Percentiles rank a stretch among this genome's conserved stretches.
phyloP scores from a whole-genome alignment of 192 early-diverging fungal species.

The Linnemannia elongata region DNA sequence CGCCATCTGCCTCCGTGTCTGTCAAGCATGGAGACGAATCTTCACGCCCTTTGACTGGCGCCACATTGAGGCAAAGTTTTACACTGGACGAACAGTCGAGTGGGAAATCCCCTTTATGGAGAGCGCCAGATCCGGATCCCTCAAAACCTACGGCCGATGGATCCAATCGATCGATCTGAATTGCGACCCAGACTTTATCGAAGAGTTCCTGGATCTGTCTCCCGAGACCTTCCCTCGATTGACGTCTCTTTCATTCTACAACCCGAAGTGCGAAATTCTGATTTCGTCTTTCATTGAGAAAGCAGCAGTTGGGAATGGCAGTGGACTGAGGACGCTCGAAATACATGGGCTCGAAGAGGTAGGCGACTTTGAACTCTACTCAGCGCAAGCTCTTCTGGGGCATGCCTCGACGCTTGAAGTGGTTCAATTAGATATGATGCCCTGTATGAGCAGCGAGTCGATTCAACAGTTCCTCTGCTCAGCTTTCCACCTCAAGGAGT shows the following conservation, averaged over 20 bases:
- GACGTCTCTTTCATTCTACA: neutral
- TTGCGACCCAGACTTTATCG: neutral
- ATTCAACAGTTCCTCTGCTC: neutral
- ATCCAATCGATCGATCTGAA: neutral
- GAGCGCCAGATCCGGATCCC: neutral
- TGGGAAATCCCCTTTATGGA: neutral
- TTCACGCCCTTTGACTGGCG: neutral
- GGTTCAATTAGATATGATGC: neutral
- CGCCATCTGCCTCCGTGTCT: neutral
- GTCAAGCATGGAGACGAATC: neutral
- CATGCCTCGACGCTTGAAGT: neutral
- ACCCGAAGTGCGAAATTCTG: neutral
- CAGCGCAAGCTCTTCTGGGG: neutral
- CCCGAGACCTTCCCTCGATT: neutral
- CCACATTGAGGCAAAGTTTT: neutral
- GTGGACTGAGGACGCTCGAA: neutral
- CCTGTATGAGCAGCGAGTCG: neutral
- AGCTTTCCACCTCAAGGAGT: neutral
- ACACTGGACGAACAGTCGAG: neutral
- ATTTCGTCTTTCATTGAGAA: neutral
- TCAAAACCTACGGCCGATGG: neutral
- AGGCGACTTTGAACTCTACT: neutral
- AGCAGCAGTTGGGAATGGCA: neutral
- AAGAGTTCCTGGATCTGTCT: neutral
- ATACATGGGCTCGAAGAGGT: neutral